Base-by-base conservation (phyloP, 179 eudicot species). In the Monotropa hypopitys region DNA sequence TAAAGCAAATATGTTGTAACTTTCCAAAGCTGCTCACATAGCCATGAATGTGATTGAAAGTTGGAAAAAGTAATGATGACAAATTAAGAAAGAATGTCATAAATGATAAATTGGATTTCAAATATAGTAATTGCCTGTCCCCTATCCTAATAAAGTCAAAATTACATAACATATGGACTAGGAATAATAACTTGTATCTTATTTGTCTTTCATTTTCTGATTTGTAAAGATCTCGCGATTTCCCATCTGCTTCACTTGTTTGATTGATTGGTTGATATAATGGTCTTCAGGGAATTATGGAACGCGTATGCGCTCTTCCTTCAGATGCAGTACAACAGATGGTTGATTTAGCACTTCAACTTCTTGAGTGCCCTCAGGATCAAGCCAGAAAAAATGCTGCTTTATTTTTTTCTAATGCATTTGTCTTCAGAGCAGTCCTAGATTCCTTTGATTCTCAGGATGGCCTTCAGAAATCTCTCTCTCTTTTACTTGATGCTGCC, bases 341-440 rank as follows among this genome's bases (percentile, higher is more conserved):
- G 82, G 95, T 96, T 80, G 89, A 88, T 83, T 84, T 93, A 86
- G 94, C 88, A 77, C 92, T 93, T 78, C 92, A 93, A 85, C 96
- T 96, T 83, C 90, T 93, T 28, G 88, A 89, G 28, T 96, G 99
- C 81, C 87, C 91, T n/a, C 96, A 87, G 80, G 99, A 96, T 84
- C 98, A 83, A 78, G 99, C 94, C 59, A 85, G 98, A 68, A 93
- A 91, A 84, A 91, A 91, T 84, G 94, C 97, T 38, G 97, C 99
- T 79, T 85, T 93, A 77, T 93, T 93, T 83, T 96, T 96, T 74
- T 88, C 97, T 45, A 89, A 93, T 73, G 97, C 98, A 77, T 91
- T 96, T 85, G 92, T 90, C 70, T 96, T 96, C 83, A 90, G 92
- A 88, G 98, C 96, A 71, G 85, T 93, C 78, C 84, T 96, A 35